These are phyloP conservation scores for Claviceps maximensis DNA, from an alignment of 2,329 filamentous ascomycete species.

Conservation along the genomic window DNA sequence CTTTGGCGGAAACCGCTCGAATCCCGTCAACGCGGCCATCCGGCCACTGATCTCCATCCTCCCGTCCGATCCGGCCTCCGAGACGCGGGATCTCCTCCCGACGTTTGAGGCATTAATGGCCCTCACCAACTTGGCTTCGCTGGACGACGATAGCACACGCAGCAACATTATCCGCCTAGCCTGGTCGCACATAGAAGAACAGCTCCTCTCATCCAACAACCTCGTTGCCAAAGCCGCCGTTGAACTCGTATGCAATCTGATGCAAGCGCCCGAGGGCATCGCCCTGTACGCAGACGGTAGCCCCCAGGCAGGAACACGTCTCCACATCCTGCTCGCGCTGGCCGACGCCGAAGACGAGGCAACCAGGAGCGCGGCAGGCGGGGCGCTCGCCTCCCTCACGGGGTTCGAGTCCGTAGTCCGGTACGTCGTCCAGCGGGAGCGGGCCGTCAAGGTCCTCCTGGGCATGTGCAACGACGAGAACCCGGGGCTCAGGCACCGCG, in stretches of 20 bases:
- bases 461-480: slow-evolving; percentile 61
- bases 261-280: slow-evolving; percentile 53
- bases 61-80: slow-evolving; percentile 44
- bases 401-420: slow-evolving; percentile 62
- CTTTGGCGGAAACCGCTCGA: slow-evolving; percentile 65
- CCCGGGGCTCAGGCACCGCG: slow-evolving; percentile 57
- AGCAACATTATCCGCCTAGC: slow-evolving; percentile 58
- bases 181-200: slow-evolving; percentile 69
- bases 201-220: slow-evolving; percentile 62
- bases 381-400: slow-evolving; percentile 74
- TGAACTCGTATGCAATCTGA: slow-evolving; percentile 85
- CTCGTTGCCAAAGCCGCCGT: slow-evolving; percentile 71
- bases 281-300: slow-evolving; percentile 56
- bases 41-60: slow-evolving; percentile 69
- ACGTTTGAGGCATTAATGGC: slow-evolving; percentile 85
- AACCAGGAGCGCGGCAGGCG: slow-evolving; percentile 73
- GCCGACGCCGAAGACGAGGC: slow-evolving; percentile 72
- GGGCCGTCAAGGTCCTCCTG: slow-evolving; percentile 68
- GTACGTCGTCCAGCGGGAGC: slow-evolving; percentile 55
- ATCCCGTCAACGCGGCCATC: slow-evolving; percentile 66
- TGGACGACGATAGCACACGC: slow-evolving; percentile 52
- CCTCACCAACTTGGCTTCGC: slow-evolving; percentile 82
- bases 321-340: slow-evolving; percentile 77
- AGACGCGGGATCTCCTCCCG: slow-evolving; percentile 67
- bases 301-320: slow-evolving; percentile 53